A percentile compares a stretch with the other conserved stretches of the same genome.
Conservation (phyloP, 1,284 basidiomycete genomes). For the Ceratobasidium papillatum region DNA sequence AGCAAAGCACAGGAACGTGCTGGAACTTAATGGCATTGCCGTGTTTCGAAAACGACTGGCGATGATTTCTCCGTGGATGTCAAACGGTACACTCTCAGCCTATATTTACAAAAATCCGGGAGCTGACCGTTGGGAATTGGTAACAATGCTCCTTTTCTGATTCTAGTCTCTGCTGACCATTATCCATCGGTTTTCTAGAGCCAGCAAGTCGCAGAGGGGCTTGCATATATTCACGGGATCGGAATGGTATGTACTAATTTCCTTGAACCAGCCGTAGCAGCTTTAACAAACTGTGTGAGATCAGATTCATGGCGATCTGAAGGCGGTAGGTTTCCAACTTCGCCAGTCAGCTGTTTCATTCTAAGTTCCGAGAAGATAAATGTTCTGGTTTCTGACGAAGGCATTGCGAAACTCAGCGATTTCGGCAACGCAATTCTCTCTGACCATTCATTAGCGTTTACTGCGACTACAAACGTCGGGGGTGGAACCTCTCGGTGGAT, state of each 20-base stretch:
- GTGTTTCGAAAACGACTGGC: not conserved
- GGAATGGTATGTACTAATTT: not conserved
- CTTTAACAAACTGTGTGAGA: not conserved
- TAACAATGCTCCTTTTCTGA: not conserved
- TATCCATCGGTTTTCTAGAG: not conserved
- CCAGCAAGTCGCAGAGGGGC: not conserved
- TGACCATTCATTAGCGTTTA: not conserved
- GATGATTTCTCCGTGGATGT: not conserved
- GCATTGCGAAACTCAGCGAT: conserved; percentile 8
- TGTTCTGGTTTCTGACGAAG: conserved; percentile 9
- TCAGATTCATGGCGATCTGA: conserved; percentile 12
- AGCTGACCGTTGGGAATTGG: not conserved
- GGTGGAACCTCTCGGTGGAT: conserved; percentile 15
- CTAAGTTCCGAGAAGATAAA: not conserved
- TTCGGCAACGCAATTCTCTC: conserved; percentile 11
- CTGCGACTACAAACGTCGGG: not conserved
- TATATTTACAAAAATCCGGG: not conserved
- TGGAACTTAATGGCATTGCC: not conserved
- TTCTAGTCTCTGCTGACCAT: no score
- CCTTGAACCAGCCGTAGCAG: not conserved
- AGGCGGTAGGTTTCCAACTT: not conserved
- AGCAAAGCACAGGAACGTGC: not conserved
- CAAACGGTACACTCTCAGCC: not conserved
- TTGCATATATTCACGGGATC: not conserved
- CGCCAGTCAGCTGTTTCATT: no score